These are phyloP conservation scores for Brasenia schreberi DNA, from an alignment of 164 flowering plant species.

Conservation along the genomic window DNA sequence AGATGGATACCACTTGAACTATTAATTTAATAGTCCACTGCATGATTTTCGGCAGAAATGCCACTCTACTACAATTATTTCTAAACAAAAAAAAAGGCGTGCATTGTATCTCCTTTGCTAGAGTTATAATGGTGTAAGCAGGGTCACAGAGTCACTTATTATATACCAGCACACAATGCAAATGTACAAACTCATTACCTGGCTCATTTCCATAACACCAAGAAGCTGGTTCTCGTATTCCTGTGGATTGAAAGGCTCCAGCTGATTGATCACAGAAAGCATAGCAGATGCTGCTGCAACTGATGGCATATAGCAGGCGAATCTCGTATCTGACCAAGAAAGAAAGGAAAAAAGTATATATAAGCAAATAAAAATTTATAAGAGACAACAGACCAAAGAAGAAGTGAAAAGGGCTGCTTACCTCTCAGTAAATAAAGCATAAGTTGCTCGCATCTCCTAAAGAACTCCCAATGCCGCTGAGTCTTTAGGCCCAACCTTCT, in stretches of 20 bases:
- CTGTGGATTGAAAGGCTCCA: constrained; percentile 32
- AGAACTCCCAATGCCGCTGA: constrained; percentile 39
- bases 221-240: constrained; percentile 52
- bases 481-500: constrained; percentile 47
- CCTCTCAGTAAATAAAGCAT: constrained; percentile 48
- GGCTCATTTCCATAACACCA: constrained; percentile 36
- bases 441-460: constrained; percentile 36
- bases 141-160: not conserved
- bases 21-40: too few relatives aligned
- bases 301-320: constrained; percentile 33
- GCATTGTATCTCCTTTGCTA: too few relatives aligned
- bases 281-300: constrained; percentile 65
- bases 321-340: constrained; percentile 24
- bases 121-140: too few relatives aligned
- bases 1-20: too few relatives aligned
- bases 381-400: not conserved
- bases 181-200: constrained; percentile 26
- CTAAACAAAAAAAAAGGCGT: too few relatives aligned
- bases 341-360: not conserved
- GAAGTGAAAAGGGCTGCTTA: constrained; percentile 11
- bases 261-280: constrained; percentile 46
- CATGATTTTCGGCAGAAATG: too few relatives aligned
- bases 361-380: not conserved
- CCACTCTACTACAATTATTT: too few relatives aligned
- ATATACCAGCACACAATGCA: not conserved